A percentile compares a stretch with the other conserved stretches of the same genome.
Evolutionary conservation across 371 early-diverging fungal genomes (phyloP).

Genomic region (Dentiscutata heterogama): DNA sequence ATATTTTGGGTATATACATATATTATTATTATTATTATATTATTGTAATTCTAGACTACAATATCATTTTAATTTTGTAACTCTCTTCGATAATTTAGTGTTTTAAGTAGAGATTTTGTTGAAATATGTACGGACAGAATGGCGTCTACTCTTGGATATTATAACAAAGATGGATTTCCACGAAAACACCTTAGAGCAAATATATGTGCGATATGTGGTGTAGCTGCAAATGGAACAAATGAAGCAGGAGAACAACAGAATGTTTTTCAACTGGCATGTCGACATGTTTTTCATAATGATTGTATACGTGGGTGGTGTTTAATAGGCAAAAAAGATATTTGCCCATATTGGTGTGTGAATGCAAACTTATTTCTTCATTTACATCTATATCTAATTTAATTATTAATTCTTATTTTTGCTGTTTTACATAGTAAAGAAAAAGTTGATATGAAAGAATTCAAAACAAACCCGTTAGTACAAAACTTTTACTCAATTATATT

Average conservation of each 20-base stretch:
- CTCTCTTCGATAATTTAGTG: slow-evolving; percentile 52
- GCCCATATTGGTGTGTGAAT: slow-evolving; percentile 86
- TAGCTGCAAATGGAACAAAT: slow-evolving; percentile 52
- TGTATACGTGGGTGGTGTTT: slow-evolving; percentile 97
- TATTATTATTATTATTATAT: neutral
- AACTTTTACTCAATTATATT: neutral
- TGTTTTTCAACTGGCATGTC: slow-evolving; percentile 78
- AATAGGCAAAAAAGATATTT: slow-evolving; percentile 93
- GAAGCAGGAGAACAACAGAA: slow-evolving; percentile 45
- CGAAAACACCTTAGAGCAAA: slow-evolving; percentile 75
- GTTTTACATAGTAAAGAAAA: slow-evolving; percentile 76
- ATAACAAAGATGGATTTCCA: slow-evolving; percentile 75
- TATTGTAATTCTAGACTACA: neutral
- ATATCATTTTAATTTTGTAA: neutral
- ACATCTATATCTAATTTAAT: neutral
- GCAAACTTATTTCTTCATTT: neutral
- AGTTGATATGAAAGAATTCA: slow-evolving; percentile 82
- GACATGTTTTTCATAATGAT: slow-evolving; percentile 88
- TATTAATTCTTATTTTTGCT: slow-evolving; percentile 5
- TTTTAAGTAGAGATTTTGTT: slow-evolving; percentile 86
- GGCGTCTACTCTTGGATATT: slow-evolving; percentile 84
- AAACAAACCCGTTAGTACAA: slow-evolving; percentile 74
- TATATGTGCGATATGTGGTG: slow-evolving; percentile 88
- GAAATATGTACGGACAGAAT: slow-evolving; percentile 86
- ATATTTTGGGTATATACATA: slow-evolving; percentile 72